Conservation (phyloP, 192 early-diverging fungal genomes). For the Coemansia sp. region DNA sequence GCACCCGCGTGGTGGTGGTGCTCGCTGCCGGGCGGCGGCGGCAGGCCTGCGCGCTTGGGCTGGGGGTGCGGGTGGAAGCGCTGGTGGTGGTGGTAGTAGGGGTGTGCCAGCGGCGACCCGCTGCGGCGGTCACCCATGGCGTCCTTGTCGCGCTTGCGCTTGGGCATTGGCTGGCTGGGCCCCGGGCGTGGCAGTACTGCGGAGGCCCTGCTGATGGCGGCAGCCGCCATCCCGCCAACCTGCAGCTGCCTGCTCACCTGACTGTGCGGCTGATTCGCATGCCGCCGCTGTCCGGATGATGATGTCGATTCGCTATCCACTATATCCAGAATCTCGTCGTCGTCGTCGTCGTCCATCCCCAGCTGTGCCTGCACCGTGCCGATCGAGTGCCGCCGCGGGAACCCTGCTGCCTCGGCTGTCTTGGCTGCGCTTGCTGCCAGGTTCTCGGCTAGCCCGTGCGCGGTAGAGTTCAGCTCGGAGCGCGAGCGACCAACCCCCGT, state of each 20-base stretch:
- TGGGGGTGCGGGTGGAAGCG: conserved; percentile 3
- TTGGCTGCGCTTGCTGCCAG: neutral
- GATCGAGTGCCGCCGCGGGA: conserved; percentile 51
- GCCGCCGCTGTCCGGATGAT: conserved; percentile 13
- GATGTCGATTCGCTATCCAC: conserved; percentile 13
- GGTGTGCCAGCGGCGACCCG: conserved; percentile 20
- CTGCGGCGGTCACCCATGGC: conserved; percentile 15
- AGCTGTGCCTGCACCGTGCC: conserved; percentile 34
- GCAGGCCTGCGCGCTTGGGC: conserved; percentile 14
- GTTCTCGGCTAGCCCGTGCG: neutral
- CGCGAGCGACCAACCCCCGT: conserved; percentile 7
- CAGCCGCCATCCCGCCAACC: conserved; percentile 8
- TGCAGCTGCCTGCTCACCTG: conserved; percentile 18
- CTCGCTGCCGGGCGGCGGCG: neutral
- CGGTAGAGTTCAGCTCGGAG: conserved; percentile 1
- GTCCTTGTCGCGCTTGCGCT: conserved; percentile 43
- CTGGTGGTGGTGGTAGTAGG: conserved; percentile 11
- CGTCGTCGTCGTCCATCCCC: conserved; percentile 30
- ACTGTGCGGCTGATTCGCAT: conserved; percentile 16
- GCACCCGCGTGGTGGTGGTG: neutral
- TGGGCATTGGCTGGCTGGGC: conserved; percentile 13
- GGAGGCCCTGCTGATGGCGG: neutral
- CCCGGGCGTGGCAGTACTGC: conserved; percentile 10
- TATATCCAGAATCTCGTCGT: conserved; percentile 36
- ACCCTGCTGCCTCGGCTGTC: conserved; percentile 4